Evolutionary conservation across 495 filamentous ascomycete species (phyloP).

Genomic region (Amorphotheca resinae): DNA sequence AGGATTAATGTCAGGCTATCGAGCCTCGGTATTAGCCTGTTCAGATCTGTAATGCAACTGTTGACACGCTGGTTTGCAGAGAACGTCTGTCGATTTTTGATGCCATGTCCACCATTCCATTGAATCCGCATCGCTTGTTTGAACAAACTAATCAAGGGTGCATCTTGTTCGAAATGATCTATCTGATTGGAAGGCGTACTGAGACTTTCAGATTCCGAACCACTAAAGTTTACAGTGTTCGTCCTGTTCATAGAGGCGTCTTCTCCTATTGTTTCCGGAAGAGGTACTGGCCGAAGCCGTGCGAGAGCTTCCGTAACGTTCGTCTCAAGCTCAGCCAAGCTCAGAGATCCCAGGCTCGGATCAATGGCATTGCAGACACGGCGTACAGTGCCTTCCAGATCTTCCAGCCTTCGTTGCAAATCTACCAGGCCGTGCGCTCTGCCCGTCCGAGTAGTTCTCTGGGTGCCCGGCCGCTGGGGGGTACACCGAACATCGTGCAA

Average conservation of each 20-base stretch:
- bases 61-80: conserved; percentile 22
- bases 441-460: neutral
- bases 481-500: conserved; percentile 4
- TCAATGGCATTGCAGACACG: conserved; percentile 6
- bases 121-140: conserved; percentile 29
- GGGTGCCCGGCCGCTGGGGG: neutral
- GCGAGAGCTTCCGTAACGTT: conserved; percentile 6
- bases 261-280: neutral
- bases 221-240: neutral
- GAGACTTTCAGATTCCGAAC: neutral
- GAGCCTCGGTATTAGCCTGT: conserved; percentile 25
- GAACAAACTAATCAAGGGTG: conserved; percentile 30
- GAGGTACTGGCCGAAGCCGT: neutral
- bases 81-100: conserved; percentile 15
- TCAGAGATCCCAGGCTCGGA: neutral
- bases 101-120: conserved; percentile 5
- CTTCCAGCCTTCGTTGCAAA: conserved; percentile 2
- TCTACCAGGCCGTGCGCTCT: neutral
- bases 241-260: neutral
- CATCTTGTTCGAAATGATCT: conserved; percentile 26
- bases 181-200: neutral
- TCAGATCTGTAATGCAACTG: conserved; percentile 13
- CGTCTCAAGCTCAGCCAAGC: neutral
- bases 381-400: conserved; percentile 5
- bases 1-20: conserved; percentile 24